Conservation (phyloP, 2,329 filamentous ascomycete species). For the Pseudomassariella vexata region DNA sequence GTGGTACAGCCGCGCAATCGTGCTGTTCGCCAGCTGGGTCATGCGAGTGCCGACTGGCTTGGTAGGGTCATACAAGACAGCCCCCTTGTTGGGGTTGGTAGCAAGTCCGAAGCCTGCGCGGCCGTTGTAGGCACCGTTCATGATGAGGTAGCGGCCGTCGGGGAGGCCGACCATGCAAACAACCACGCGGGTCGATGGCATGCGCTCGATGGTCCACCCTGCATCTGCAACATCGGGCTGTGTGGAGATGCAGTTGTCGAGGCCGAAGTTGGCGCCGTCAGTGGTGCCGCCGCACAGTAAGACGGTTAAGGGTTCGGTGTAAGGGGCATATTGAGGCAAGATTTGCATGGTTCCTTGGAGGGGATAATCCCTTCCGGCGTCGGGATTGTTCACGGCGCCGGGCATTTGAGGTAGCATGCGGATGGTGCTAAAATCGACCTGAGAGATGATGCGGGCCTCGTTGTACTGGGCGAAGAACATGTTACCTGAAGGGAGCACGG, state of each 20-base stretch:
- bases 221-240: constrained; percentile 41
- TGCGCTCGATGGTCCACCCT: constrained; percentile 51
- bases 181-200: constrained; percentile 51
- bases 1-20: constrained; percentile 49
- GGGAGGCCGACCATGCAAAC: constrained; percentile 48
- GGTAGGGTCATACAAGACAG: constrained; percentile 46
- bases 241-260: constrained; percentile 56
- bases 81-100: constrained; percentile 39
- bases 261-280: constrained; percentile 38
- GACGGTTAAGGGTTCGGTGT: constrained; percentile 41
- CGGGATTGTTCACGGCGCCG: constrained; percentile 44
- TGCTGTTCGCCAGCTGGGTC: constrained; percentile 48
- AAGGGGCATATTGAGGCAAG: constrained; percentile 47
- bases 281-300: constrained; percentile 52
- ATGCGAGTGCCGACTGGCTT: constrained; percentile 43
- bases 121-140: constrained; percentile 45
- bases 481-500: constrained; percentile 44
- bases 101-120: constrained; percentile 49
- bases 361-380: constrained; percentile 50
- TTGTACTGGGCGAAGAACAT: constrained; percentile 57
- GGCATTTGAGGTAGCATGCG: constrained; percentile 48
- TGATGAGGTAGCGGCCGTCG: constrained; percentile 50
- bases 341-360: constrained; percentile 49
- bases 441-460: constrained; percentile 50
- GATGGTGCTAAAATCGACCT: constrained; percentile 41